Conservation (phyloP, 1,284 basidiomycete species). For the Microbotryomycetes sp. region DNA sequence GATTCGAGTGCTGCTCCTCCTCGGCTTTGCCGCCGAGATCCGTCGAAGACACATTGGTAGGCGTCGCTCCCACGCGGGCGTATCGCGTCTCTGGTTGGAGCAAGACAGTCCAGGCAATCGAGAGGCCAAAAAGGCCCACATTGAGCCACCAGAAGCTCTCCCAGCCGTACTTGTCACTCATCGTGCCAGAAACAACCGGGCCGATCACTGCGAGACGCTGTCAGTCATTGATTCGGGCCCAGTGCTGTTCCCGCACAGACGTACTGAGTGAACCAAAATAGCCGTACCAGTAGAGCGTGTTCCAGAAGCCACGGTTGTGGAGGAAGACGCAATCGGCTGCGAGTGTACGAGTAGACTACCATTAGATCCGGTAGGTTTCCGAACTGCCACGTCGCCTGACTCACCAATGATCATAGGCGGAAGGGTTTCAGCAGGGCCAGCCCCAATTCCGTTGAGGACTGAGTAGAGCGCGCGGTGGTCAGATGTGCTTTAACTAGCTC, state of each 20-base stretch:
- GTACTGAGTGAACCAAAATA: no score
- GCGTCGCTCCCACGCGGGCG: not conserved
- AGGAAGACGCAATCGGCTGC: not conserved
- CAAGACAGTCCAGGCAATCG: not conserved
- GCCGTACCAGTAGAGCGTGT: not conserved
- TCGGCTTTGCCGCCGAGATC: not conserved
- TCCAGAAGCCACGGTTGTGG: not conserved
- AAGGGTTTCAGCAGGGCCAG: constrained; percentile 2
- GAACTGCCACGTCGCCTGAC: no score
- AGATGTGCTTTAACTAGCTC: no score
- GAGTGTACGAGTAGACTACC: no score
- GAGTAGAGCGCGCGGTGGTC: no score
- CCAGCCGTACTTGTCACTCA: not conserved
- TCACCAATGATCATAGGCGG: constrained; percentile 8
- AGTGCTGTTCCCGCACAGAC: no score
- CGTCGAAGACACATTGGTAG: not conserved
- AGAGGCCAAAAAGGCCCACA: not conserved
- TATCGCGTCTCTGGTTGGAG: constrained; percentile 1
- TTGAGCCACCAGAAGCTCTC: constrained; percentile 1
- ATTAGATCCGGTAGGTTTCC: no score
- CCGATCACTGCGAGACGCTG: no score
- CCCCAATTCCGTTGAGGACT: constrained; percentile 5
- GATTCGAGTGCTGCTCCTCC: not conserved
- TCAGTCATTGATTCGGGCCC: not conserved
- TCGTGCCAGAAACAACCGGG: not conserved